phyloP scores from a whole-genome alignment of 306 rosid species.

The Dalbergia cochinchinensis region DNA sequence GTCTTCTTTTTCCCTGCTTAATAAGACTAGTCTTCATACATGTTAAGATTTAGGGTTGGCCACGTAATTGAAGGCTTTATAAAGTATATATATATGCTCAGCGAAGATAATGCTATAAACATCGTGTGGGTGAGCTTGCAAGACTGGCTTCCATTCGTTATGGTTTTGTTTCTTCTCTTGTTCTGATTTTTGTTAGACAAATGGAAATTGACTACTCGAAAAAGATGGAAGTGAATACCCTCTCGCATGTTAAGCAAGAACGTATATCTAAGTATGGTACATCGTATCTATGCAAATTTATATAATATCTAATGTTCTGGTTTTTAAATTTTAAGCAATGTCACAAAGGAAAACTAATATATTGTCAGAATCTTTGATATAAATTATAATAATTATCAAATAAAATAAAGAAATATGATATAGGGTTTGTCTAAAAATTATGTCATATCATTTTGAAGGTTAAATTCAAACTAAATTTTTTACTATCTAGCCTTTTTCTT shows the following conservation, averaged over 20 bases:
- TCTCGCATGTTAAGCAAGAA: slow-evolving; percentile 1
- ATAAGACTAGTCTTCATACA: slow-evolving; percentile 1
- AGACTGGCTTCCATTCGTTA: slow-evolving; percentile 47
- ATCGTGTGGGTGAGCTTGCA: slow-evolving; percentile 46
- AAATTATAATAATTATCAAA: no score
- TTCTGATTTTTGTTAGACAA: slow-evolving; percentile 36
- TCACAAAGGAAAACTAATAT: no score
- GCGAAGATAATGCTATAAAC: neutral
- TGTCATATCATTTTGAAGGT: no score
- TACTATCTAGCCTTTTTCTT: neutral
- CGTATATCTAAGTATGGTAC: neutral
- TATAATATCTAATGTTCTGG: neutral
- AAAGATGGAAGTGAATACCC: slow-evolving; percentile 37
- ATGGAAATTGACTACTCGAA: slow-evolving; percentile 46
- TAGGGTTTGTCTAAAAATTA: no score
- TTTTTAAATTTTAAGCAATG: no score
- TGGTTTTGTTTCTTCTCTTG: slow-evolving; percentile 46
- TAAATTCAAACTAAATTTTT: no score
- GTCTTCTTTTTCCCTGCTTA: neutral
- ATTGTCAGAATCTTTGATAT: no score
- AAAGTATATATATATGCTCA: neutral
- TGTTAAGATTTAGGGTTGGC: slow-evolving; percentile 33
- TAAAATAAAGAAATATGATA: no score
- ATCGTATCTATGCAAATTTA: neutral
- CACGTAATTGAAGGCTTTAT: slow-evolving; percentile 38